Evolutionary conservation across 2,329 filamentous ascomycete species (phyloP), one percentile per base, ranked within the genome.

Genomic region (Phaeosphaeriaceae sp.): DNA sequence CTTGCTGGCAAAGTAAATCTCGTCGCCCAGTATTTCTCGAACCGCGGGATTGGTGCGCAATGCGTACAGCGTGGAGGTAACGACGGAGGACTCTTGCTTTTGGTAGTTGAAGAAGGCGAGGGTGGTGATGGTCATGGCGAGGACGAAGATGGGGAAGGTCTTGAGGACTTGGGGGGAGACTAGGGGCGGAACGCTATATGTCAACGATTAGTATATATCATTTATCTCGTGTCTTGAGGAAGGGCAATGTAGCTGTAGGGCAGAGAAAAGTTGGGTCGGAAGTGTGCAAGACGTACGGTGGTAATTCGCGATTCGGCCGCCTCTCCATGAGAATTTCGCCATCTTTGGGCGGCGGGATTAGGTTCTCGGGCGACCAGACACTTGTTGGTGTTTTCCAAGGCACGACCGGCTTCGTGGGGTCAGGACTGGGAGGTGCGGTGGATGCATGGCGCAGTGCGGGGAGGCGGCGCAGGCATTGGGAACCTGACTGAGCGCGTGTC

Each of bases 91-190:
- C n/a, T 91, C 93, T 57, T 89, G 88, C 79, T 97, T 97, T 79
- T 99, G 94, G 86, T 99, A 98, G 86, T 99, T 99, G 90, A 99
- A 98, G 79, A 99, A 97, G 68, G 91, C 92, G 60, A 96, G 82
- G 66, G 89, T 89, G 66, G 89, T 90, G 55, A 85, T 83, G 50
- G 87, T 86, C 68, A 97, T 88, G 63, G 92, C 82, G 63, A 86
- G 79, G 54, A 90, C 76, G 85, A 98, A 98, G 76, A 97, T 81
- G 54, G 94, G 94, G 32, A 97, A 79, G 0, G 92, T 93, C 69
- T 86, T 86, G 55, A 64, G 46, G 55, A 77, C 62, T 63, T 76
- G 71, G 0, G 59, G 64, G 48, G 73, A 65, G 44, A 77, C 73
- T n/a, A 76, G 59, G 19, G 75, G 75, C 5, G 75, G 75, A 24